Base-by-base conservation (phyloP, 441 rosid genomes). In the Cnidoscolus chayamansa region DNA sequence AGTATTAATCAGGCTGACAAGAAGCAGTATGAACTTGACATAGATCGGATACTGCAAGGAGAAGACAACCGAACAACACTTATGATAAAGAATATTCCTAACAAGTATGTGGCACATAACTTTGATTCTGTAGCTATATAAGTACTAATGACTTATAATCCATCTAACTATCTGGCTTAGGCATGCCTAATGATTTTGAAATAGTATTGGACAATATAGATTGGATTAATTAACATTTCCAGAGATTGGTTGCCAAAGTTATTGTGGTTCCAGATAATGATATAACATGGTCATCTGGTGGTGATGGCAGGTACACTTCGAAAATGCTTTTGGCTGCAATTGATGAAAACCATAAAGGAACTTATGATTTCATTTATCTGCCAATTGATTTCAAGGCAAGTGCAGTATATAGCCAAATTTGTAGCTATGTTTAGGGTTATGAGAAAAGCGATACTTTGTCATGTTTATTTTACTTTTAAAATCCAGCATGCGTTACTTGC, bases 21-120 rank as follows among this genome's bases (percentile, higher is more conserved):
- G 86, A 90, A 87, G 72, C 90, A 79, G 73, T 90, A 76, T 62
- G 90, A 90, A 70, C 91, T 88, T 72, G 91, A 88, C 65, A 64
- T 90, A 30, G 89, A 88, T 70, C 82, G 83, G 77, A 85, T 90
- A 72, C 40, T 78, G 57, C 81, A 58, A 48, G 93, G 93, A 74
- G 89, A 86, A 76, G 95, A 90, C 78, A 83, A 55, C 68, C 78
- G 93, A 58, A 88, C 95, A 40, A 90, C 95, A 8, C 82, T 90
- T 63, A 90, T 88, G 95, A 84, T 90, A 74, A 90, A 90, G 90
- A 90, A 88, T 62, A 90, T 90, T 77, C 95, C 95, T 37, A 90
- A 90, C 87, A 90, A 90, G 93, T 90, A 87, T 8, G 87, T 75
- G 66, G 17, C 72, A 54, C 57, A 11, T 59, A 50, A 61, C 63